These are phyloP conservation scores for Stephania japonica DNA, from an alignment of 164 flowering plant genomes.

Conservation along the genomic window DNA sequence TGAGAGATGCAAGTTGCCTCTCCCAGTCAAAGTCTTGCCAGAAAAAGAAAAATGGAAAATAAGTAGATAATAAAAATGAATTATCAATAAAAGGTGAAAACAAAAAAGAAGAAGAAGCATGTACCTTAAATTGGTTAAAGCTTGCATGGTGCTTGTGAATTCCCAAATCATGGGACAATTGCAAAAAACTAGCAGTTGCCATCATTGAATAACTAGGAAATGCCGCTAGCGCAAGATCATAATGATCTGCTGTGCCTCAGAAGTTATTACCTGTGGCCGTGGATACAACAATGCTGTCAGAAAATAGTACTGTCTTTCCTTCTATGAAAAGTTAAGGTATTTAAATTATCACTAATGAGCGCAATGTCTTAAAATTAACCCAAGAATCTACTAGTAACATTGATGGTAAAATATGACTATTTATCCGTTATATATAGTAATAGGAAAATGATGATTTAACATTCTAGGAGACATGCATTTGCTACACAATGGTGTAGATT, in stretches of 20 bases:
- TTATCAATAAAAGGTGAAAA: neutral
- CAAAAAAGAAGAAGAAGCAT: neutral
- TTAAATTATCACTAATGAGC: neutral
- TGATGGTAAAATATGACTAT: neutral
- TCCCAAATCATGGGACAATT: constrained; percentile 41
- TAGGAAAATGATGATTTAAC: no score
- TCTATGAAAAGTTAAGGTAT: neutral
- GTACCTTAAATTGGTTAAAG: constrained; percentile 33
- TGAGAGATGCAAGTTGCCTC: constrained; percentile 24
- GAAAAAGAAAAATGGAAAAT: constrained; percentile 1
- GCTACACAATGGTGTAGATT: no score
- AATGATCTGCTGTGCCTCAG: neutral
- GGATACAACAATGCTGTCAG: neutral
- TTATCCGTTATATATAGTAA: no score
- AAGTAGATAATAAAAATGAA: no score
- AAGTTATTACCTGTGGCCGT: constrained; percentile 16
- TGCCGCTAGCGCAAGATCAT: constrained; percentile 15
- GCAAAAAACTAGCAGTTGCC: constrained; percentile 49
- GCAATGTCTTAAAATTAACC: neutral
- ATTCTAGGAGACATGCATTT: no score
- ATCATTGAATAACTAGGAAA: constrained; percentile 18
- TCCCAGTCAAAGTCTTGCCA: constrained; percentile 29
- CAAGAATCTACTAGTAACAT: neutral
- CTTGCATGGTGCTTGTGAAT: constrained; percentile 22
- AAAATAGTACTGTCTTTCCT: neutral